These are phyloP conservation scores for Colletotrichum shisoi DNA, from an alignment of 2,329 filamentous ascomycete genomes.

Conservation along the genomic window DNA sequence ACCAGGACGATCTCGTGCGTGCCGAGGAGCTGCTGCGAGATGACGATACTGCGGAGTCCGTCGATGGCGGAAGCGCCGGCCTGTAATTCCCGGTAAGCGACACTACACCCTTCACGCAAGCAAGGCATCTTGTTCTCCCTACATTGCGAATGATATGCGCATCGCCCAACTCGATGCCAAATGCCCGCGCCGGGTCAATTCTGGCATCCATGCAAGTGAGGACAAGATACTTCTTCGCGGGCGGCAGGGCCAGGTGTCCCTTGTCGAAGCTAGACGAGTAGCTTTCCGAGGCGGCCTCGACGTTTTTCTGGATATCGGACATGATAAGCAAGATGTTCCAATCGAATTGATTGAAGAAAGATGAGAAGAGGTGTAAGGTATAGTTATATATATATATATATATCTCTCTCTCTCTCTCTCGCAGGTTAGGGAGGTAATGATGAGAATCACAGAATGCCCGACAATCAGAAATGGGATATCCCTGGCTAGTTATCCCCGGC, in stretches of 20 bases:
- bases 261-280: slow-evolving; percentile 62
- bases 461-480: slow-evolving; percentile 12
- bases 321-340: slow-evolving; percentile 4
- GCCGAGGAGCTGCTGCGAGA: slow-evolving; percentile 80
- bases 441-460: not conserved
- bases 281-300: slow-evolving; percentile 36
- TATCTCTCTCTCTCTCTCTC: no score
- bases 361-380: not conserved
- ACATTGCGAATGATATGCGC: slow-evolving; percentile 80
- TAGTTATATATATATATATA: not conserved
- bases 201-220: slow-evolving; percentile 87
- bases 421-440: not conserved
- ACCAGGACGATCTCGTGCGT: slow-evolving; percentile 78
- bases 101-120: no score
- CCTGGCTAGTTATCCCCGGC: slow-evolving; percentile 12
- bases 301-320: slow-evolving; percentile 37
- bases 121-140: not conserved
- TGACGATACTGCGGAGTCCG: slow-evolving; percentile 76
- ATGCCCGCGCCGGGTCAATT: slow-evolving; percentile 71
- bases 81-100: slow-evolving; percentile 38
- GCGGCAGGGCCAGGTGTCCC: slow-evolving; percentile 71
- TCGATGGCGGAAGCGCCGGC: slow-evolving; percentile 73
- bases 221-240: slow-evolving; percentile 69
- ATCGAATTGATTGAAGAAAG: not conserved
- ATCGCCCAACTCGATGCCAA: slow-evolving; percentile 76